Evolutionary conservation across 2,329 filamentous ascomycete species (phyloP).

Genomic region (Macrophomina pseudophaseolina): DNA sequence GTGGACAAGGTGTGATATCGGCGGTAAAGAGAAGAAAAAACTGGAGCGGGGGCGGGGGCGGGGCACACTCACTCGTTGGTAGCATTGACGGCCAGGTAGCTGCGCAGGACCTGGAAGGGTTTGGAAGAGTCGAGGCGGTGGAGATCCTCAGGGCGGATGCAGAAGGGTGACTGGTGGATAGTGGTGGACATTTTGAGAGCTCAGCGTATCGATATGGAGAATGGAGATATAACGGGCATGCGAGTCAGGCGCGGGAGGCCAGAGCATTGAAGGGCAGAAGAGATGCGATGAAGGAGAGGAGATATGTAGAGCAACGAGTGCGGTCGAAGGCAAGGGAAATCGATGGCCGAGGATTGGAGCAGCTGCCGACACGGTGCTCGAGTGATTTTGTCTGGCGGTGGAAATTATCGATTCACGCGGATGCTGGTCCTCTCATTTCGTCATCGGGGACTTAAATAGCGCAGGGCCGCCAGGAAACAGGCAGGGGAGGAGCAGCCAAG

Average conservation of each 20-base stretch:
- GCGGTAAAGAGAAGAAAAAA: neutral
- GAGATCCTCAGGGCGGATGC: conserved; percentile 49
- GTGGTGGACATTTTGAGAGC: conserved; percentile 2
- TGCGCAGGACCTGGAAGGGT: conserved; percentile 51
- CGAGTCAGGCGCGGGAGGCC: conserved; percentile 16
- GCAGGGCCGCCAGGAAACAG: conserved; percentile 22
- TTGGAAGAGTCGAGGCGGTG: conserved; percentile 46
- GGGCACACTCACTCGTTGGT: conserved; percentile 40
- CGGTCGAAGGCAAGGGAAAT: neutral
- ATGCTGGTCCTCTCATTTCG: conserved; percentile 25
- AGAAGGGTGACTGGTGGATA: conserved; percentile 44
- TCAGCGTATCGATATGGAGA: conserved; percentile 4
- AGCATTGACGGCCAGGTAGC: conserved; percentile 48
- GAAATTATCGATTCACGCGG: conserved; percentile 24
- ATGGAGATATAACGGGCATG: conserved; percentile 7
- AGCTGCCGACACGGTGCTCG: neutral
- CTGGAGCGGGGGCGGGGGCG: neutral
- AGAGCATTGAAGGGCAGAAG: conserved; percentile 8
- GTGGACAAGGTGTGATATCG: conserved; percentile 8
- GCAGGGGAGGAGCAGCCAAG: conserved; percentile 14
- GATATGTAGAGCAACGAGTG: conserved; percentile 5
- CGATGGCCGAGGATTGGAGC: conserved; percentile 9
- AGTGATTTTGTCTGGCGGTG: conserved; percentile 20
- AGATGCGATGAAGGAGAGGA: neutral
- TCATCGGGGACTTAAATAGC: conserved; percentile 24